These are phyloP conservation scores for Claviceps paspali DNA, from an alignment of 2,329 filamentous ascomycete genomes.

Conservation along the genomic window DNA sequence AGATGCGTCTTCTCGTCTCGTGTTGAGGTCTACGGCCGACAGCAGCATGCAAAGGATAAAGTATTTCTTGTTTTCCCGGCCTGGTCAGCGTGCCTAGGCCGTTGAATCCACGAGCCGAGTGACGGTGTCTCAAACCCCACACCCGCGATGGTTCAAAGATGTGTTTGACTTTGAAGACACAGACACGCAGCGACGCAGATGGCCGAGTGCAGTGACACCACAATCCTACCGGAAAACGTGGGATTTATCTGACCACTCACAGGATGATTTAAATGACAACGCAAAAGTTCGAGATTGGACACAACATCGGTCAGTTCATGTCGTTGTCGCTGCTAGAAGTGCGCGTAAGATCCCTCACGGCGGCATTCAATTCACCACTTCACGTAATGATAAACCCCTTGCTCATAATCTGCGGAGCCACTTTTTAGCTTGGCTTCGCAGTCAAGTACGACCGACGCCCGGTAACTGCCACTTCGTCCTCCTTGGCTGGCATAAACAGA, in stretches of 20 bases:
- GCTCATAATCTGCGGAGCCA: neutral
- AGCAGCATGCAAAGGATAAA: neutral
- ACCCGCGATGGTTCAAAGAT: neutral
- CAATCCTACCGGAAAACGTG: conserved; percentile 3
- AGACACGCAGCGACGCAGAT: neutral
- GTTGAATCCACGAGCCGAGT: neutral
- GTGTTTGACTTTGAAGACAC: too few species aligned
- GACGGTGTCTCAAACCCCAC: conserved; percentile 3
- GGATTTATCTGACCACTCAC: neutral
- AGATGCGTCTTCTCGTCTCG: neutral
- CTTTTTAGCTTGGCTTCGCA: neutral
- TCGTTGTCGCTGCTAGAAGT: neutral
- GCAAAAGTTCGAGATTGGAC: neutral
- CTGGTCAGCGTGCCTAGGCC: neutral
- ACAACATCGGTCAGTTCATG: neutral
- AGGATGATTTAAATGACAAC: neutral
- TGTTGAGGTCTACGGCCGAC: neutral
- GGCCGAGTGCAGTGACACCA: neutral
- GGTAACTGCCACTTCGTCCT: neutral
- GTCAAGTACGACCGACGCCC: neutral
- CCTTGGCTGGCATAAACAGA: neutral
- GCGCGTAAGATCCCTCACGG: neutral
- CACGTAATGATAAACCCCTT: too few species aligned
- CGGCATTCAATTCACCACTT: neutral
- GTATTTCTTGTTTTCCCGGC: neutral